Base-by-base conservation (phyloP, 768 basidiomycete genomes). In the Trametes villosa region DNA sequence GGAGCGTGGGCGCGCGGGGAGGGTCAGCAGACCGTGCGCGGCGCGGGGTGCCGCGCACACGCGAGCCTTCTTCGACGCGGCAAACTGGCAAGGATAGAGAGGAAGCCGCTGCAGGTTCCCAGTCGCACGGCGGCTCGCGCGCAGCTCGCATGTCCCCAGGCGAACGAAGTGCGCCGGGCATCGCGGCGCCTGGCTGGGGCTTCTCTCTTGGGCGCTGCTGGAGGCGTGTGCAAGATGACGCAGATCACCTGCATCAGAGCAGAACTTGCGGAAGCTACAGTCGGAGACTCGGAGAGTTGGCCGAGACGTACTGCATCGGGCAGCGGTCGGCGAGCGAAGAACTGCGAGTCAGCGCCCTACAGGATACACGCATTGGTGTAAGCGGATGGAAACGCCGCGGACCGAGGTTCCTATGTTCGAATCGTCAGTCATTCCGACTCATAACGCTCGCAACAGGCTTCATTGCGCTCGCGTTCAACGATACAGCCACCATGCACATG, bases 11-110 rank as follows among this genome's bases (percentile, higher is more conserved):
- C 29, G 18, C 17, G 15, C 44, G 7, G 17, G 33, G 13, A 26
- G 11, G 42, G 44, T 55, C 54, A 55, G 54, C 54, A 55, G 50
- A 51, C 50, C 34, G n/a, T 4, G 24, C 13, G 24, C 50, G 50
- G 50, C 9, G 34, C 50, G 34, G 15, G 17, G 33, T 38, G 33
- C 50, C 50, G 50, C 17, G 4, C 22, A 51, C 22, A 33, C 50
- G 34, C n/a, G 50, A 24, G 33, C 6, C 33, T 36, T 51, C 34
- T 13, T 22, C 50, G 22, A 38, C 20, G 22, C 34, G 6, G 31
- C n/a, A 31, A 38, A 38, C n/a, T 38, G 36, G 36, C 13, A 38
- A 18, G 13, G 13, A 7, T 7, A 38, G 4, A 11, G 13, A 38
- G 4, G 36, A 17, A 11, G 36, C 5, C 4, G 36, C 7, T 38